Evolutionary conservation across 106 monocot genomes (phyloP), one percentile per base, ranked within the genome.

Genomic region (Dendrobium officinale): DNA sequence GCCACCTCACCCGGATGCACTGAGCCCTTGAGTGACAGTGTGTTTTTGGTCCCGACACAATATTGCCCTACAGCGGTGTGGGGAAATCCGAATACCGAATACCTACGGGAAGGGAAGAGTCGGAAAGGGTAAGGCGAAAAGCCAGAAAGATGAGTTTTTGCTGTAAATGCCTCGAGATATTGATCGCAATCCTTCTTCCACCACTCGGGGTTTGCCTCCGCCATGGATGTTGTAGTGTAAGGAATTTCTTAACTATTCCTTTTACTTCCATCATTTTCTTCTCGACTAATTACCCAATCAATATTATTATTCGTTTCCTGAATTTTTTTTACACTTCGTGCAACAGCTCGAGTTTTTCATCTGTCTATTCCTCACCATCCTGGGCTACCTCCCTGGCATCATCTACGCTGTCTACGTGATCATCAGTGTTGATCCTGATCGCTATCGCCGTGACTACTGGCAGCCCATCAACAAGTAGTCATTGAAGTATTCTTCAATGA

Each of bases 221-320:
- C 79, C 88, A 79, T 66, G 90, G 86, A 17, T 90, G 88, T 83
- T 95, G 95, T 92, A 44, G 76, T 81, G 90, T 90, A 74, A 70
- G 45, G 51, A 51, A 51, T 51, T 15, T 51, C 13, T 70, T 13
- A 13, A 15, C 15, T 2, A 51, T 51, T 51, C 22, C 61, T n/a
- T 10, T 61, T 61, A 22, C 5, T 22, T 13, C 13, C 13, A 13
- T 70, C 2, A 15, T 37, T 4, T 13, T 13, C 13, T 51, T 13
- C 1, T 51, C 13, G n/a, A 37, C 4, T 27, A 33, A 70, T 4
- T 37, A 15, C 70, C n/a, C 10, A 16, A 70, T 70, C 33, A 70
- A 70, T 70, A 7, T 9, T 19, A 43, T 33, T 15, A 15, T 15
- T 15, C 16, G 27, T 5, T 5, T 18, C 22, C 48, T 42, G 31